Evolutionary conservation across 768 basidiomycete genomes (phyloP), one percentile per base, ranked within the genome.

Genomic region (Neoboletus magnificus): DNA sequence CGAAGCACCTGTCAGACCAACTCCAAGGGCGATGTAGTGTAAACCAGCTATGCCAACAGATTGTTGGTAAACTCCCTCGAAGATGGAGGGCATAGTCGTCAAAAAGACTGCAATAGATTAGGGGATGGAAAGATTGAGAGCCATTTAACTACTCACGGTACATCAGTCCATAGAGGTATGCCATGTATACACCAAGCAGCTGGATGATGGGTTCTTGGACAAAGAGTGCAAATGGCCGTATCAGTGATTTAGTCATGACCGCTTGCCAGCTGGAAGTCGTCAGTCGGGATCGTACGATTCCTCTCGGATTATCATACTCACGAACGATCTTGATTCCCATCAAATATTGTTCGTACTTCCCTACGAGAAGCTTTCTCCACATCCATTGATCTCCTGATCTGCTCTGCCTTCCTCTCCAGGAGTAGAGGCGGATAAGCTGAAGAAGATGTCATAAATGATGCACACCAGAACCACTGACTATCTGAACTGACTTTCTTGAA

Each of bases 191-290:
- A 0, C 84, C 83, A 11, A 91, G 70, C 2, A 88, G 66, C 61
- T 88, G 87, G 20, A 88, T 74, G 60, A 91, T 87, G 1, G 84
- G 80, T 63, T 91, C 89, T 5, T 62, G 63, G 0, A 52, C 62
- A 53, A 89, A 86, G 12, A 92, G 66, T 5, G 70, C 62, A 71
- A 93, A 87, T 0, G 92, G 91, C n/a, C 89, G 79, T 12, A 76
- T 69, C 23, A 92, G 69, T 0, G 87, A 77, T 54, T 73, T 79
- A 1, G 57, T 42, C 54, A 92, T 71, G 35, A 89, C 76, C 1
- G 63, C 46, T 61, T 74, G 62, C 82, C 80, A 85, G 25, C 84
- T 87, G 43, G 33, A 29, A 39, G 1, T 41, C 18, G 13, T 52
- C 50, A 51, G 48, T 51, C 37, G 16, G 27, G 25, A 40, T 3